These are phyloP conservation scores for Paramecium tetraurelia DNA, from an alignment of 73 alveolate species.

Conservation along the genomic window DNA sequence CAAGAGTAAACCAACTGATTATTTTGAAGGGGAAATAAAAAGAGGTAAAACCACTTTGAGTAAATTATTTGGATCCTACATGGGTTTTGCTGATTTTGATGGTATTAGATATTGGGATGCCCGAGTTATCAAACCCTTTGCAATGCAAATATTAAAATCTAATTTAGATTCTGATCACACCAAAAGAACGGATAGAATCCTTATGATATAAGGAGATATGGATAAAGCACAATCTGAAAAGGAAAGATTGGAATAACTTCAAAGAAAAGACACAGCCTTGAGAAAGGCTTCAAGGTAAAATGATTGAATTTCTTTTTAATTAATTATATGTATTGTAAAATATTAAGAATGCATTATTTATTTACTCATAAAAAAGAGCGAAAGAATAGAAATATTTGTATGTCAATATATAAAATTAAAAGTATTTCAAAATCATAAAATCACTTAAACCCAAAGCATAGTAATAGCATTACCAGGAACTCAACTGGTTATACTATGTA, in stretches of 20 bases:
- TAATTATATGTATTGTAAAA: neutral
- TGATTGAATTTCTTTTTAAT: neutral
- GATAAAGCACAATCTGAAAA: conserved; percentile 88
- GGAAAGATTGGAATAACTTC: conserved; percentile 79
- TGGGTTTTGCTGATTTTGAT: conserved; percentile 94
- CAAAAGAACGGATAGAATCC: conserved; percentile 74
- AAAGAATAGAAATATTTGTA: too few species aligned
- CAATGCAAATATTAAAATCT: conserved; percentile 50
- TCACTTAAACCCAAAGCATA: neutral
- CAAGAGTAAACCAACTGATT: conserved; percentile 79
- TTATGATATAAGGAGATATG: conserved; percentile 74
- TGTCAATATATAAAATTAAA: too few species aligned
- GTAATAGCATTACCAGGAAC: neutral
- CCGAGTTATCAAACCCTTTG: conserved; percentile 66
- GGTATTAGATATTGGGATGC: conserved; percentile 96
- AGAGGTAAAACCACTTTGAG: conserved; percentile 26
- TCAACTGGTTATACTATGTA: neutral
- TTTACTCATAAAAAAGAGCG: too few species aligned
- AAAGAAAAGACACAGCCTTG: conserved; percentile 80
- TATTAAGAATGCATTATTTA: neutral
- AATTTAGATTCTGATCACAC: conserved; percentile 77
- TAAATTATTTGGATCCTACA: conserved; percentile 67
- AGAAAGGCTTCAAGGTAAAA: conserved; percentile 54
- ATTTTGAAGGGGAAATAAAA: conserved; percentile 82
- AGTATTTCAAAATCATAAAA: neutral